Percentiles rank a stretch among this genome's conserved stretches.
These are phyloP conservation scores for Mycena kentingensis DNA, from an alignment of 768 basidiomycete species.

Conservation along the genomic window DNA sequence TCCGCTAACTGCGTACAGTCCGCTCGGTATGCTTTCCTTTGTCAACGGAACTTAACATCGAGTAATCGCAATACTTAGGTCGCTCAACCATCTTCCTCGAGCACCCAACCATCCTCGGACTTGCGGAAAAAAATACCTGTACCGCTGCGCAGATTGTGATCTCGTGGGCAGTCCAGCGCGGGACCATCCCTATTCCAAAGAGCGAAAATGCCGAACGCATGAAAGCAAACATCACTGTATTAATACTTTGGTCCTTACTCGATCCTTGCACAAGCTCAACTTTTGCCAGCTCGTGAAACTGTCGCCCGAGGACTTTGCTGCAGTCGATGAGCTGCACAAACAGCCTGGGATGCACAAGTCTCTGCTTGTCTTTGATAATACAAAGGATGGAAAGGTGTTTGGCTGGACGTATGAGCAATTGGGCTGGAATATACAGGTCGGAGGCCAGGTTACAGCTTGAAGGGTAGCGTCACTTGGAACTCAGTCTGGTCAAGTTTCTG, in stretches of 20 bases:
- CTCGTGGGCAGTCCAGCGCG: constrained; percentile 65
- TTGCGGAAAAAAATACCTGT: constrained; percentile 37
- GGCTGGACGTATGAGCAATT: constrained; percentile 49
- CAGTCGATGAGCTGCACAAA: constrained; percentile 43
- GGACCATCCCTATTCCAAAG: constrained; percentile 65
- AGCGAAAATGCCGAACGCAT: constrained; percentile 51
- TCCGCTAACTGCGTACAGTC: constrained; percentile 35
- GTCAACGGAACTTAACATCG: background rate
- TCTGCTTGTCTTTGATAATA: constrained; percentile 24
- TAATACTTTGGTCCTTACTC: background rate
- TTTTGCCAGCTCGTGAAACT: constrained; percentile 37
- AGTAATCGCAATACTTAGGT: constrained; percentile 12
- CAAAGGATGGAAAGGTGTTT: constrained; percentile 34
- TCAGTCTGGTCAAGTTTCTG: too few relatives aligned
- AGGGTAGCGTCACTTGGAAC: background rate
- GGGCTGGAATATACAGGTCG: constrained; percentile 43
- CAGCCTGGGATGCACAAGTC: constrained; percentile 45
- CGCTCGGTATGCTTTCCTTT: constrained; percentile 12
- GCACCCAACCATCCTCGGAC: constrained; percentile 31
- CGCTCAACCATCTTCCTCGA: constrained; percentile 33
- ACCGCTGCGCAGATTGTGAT: constrained; percentile 57
- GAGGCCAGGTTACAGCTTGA: constrained; percentile 32
- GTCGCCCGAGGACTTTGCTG: constrained; percentile 39
- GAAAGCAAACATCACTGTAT: constrained; percentile 47
- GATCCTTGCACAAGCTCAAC: constrained; percentile 6